Percentiles rank a stretch among this genome's conserved stretches.
phyloP scores from a whole-genome alignment of 2,329 filamentous ascomycete species.

The Purpureocillium lavendulum region DNA sequence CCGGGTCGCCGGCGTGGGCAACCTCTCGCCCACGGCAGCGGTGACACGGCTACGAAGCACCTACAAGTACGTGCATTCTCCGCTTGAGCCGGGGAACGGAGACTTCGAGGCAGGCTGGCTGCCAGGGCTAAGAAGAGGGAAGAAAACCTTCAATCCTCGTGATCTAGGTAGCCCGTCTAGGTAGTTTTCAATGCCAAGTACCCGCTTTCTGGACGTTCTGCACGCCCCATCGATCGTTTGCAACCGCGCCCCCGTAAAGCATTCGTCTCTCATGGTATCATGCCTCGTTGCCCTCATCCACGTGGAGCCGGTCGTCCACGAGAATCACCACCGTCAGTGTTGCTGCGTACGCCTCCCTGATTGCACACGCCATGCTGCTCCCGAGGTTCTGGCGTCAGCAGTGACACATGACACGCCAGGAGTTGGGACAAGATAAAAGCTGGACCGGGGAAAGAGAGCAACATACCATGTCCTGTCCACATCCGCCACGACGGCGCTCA shows the following conservation, averaged over 20 bases:
- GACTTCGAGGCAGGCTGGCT: too few relatives aligned
- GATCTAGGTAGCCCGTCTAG: constrained; percentile 1
- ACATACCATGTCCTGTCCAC: constrained; percentile 58
- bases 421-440: not conserved
- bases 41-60: too few relatives aligned
- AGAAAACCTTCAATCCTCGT: not conserved
- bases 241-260: too few relatives aligned
- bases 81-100: too few relatives aligned
- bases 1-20: too few relatives aligned
- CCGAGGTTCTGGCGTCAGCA: constrained; percentile 6
- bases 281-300: constrained; percentile 26
- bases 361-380: constrained; percentile 59
- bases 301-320: constrained; percentile 42
- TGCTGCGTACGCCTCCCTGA: constrained; percentile 68
- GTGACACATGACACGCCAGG: not conserved
- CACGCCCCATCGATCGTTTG: too few relatives aligned
- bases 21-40: too few relatives aligned
- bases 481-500: constrained; percentile 64
- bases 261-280: constrained; percentile 2
- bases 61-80: too few relatives aligned
- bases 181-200: too few relatives aligned
- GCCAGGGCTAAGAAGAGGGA: too few relatives aligned
- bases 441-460: not conserved
- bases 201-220: too few relatives aligned
- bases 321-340: constrained; percentile 66